These are phyloP conservation scores for Verticillium tricorpus DNA, from an alignment of 2,329 filamentous ascomycete genomes.

Conservation along the genomic window DNA sequence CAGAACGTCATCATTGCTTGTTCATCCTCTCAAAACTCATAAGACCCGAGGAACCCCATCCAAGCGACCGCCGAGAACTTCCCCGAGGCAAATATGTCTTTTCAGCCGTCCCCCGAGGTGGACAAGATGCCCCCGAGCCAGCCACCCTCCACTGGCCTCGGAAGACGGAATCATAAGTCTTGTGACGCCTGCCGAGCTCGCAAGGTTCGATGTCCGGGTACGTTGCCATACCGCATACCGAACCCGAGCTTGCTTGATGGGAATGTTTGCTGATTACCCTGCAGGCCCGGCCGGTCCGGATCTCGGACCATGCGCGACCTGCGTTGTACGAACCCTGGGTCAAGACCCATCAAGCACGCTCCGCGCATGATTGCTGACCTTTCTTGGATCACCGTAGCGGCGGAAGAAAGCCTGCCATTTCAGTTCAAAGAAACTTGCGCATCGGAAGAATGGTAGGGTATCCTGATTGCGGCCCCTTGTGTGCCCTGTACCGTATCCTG, in stretches of 20 bases:
- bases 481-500: not conserved
- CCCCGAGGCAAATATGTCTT: not conserved
- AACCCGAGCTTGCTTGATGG: not conserved
- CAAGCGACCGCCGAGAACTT: not conserved
- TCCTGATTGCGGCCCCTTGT: no score
- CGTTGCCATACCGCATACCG: not conserved
- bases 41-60: not conserved
- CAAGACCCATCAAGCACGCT: not conserved
- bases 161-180: conserved; percentile 18
- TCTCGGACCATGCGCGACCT: conserved; percentile 19
- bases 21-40: not conserved
- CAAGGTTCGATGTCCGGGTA: conserved; percentile 30
- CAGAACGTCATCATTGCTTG: not conserved
- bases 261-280: not conserved
- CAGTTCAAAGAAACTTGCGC: conserved; percentile 17
- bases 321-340: conserved; percentile 14
- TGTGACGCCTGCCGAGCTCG: conserved; percentile 35
- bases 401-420: conserved; percentile 16
- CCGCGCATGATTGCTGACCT: not conserved
- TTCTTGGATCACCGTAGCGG: conserved; percentile 7
- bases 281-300: conserved; percentile 14
- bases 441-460: conserved; percentile 17
- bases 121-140: not conserved
- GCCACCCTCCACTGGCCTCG: not conserved
- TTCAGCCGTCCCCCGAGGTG: not conserved